Base-by-base conservation (phyloP, 2,329 filamentous ascomycete species). In the Orbilia oligospora region DNA sequence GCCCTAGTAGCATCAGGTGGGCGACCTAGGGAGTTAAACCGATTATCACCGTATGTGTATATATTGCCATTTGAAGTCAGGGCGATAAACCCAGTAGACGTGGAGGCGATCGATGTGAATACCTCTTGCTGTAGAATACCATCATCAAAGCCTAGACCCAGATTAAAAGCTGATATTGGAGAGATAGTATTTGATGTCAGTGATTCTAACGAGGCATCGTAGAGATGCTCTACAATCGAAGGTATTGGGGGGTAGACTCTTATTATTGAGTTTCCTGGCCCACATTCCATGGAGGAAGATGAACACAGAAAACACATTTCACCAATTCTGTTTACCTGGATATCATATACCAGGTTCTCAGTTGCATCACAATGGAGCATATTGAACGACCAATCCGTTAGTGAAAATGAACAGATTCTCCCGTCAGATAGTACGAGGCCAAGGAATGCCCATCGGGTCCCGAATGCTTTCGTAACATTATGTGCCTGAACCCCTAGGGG, bases 1-100 rank as follows among this genome's bases (percentile, higher is more conserved):
- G 24, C 4, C 38, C 48, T 38, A 22, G 49, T 51, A 18, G 66
- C 56, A 44, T 44, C 48, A 1, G 41, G 48, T 5, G 36, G 14
- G 18, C 73, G 58, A 14, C 73, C 73, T 36, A 77, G 61, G 1
- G 73, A 77, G 41, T 77, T 77, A 64, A 66, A 71, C 14, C 73
- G 68, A n/a, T 41, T 55, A 14, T 77, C 73, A 10, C 73, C 73
- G 58, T 71, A 71, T 33, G 73, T 77, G 20, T 71, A 71, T n/a
- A 77, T 51, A 18, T 65, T 71, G 2, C 73, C 67, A 9, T 14
- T 33, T 30, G 66, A 66, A 1, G 73, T 71, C 33, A 77, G 24
- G 3, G 67, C 67, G 12, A 77, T 49, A 33, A 77, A 77, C 1
- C 73, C 73, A 1, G 73, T 77, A 6, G 67, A 49, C 24, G 73